Conservation (phyloP, 345 rosid species). For the Trapa incisa region DNA sequence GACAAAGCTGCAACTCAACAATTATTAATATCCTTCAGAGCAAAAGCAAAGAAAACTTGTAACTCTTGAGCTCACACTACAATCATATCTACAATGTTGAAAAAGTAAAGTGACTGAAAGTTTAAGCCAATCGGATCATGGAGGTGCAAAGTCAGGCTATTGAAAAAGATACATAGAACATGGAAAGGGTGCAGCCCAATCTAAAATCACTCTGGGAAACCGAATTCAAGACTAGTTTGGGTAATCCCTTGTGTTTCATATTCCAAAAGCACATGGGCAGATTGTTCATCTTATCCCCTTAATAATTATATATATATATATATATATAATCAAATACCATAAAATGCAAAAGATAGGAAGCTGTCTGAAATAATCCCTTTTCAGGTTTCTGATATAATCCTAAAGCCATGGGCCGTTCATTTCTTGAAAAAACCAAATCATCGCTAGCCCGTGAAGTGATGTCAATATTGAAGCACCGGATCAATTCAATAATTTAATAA, state of each 20-base stretch:
- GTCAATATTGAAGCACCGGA: background rate
- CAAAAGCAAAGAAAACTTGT: background rate
- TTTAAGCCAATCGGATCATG: background rate
- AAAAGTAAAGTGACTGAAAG: background rate
- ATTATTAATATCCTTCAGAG: too few relatives aligned
- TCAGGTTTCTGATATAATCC: background rate
- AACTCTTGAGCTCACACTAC: background rate
- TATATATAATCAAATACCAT: too few relatives aligned
- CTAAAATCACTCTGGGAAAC: background rate
- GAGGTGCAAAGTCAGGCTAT: background rate
- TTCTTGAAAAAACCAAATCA: background rate
- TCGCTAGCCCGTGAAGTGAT: background rate
- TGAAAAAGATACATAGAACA: background rate
- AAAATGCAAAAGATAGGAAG: background rate
- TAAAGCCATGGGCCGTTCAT: background rate
- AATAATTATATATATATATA: too few relatives aligned
- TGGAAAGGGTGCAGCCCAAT: background rate
- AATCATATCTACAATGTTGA: background rate
- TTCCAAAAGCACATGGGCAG: background rate
- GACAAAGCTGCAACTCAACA: background rate
- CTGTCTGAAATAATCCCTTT: too few relatives aligned
- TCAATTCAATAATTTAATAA: background rate
- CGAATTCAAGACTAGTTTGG: background rate
- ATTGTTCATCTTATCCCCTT: background rate
- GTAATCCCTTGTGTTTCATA: background rate